Evolutionary conservation across 1,284 basidiomycete species (phyloP).

Genomic region (Afroboletus lepidellus): DNA sequence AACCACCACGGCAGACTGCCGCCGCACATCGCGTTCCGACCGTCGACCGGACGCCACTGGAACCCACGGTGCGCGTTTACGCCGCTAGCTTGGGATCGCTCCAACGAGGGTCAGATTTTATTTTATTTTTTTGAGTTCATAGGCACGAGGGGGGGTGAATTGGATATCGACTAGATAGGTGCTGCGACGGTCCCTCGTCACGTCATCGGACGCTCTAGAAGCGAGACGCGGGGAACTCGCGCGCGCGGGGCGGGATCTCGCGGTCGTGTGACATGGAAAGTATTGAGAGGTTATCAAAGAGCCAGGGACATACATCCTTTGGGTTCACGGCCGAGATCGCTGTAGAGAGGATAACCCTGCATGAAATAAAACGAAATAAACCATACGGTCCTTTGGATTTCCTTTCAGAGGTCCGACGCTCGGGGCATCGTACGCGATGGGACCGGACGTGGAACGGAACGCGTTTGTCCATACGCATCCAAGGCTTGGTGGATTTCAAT

Average conservation of each 20-base stretch:
- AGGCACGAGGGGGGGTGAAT: not conserved
- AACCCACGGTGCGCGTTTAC: not conserved
- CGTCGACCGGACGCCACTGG: constrained; percentile 13
- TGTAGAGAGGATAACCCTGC: too few species aligned
- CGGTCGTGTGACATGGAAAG: too few species aligned
- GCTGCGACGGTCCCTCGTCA: too few species aligned
- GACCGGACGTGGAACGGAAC: not conserved
- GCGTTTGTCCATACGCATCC: too few species aligned
- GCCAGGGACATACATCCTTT: not conserved
- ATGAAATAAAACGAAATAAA: too few species aligned
- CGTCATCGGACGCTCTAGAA: constrained; percentile 19
- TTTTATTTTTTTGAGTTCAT: constrained; percentile 2
- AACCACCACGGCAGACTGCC: not conserved
- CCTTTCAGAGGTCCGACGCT: too few species aligned
- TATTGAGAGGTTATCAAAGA: not conserved
- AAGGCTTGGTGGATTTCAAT: too few species aligned
- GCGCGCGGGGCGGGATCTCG: not conserved
- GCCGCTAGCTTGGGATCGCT: constrained; percentile 14
- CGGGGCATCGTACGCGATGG: not conserved
- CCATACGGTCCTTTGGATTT: not conserved
- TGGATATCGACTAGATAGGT: not conserved
- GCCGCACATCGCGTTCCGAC: constrained; percentile 1
- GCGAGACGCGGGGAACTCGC: constrained; percentile 29
- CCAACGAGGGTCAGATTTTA: not conserved
- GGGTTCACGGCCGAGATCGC: too few species aligned